A percentile compares a stretch with the other conserved stretches of the same genome.
These are phyloP conservation scores for Aspergillus sergii DNA, from an alignment of 2,329 filamentous ascomycete genomes.

Conservation along the genomic window DNA sequence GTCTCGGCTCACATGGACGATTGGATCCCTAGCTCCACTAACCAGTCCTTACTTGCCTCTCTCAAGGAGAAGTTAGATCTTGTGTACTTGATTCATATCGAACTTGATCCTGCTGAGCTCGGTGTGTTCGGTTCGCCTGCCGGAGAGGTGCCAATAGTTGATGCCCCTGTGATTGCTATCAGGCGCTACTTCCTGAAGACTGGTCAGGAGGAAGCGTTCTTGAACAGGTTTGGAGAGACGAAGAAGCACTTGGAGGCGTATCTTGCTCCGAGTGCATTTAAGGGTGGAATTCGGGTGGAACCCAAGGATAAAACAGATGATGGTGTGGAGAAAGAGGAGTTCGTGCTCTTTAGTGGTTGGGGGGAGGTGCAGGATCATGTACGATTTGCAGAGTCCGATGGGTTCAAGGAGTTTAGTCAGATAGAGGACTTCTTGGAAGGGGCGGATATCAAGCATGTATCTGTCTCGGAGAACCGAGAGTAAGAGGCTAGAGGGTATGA, in stretches of 20 bases:
- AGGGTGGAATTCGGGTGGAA: constrained; percentile 47
- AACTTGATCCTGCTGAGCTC: constrained; percentile 33
- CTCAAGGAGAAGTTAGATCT: constrained; percentile 44
- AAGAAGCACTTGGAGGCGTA: constrained; percentile 29
- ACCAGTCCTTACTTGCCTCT: constrained; percentile 42
- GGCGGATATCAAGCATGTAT: constrained; percentile 32
- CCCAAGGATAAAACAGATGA: constrained; percentile 13
- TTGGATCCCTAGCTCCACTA: constrained; percentile 47
- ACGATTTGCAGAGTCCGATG: constrained; percentile 37
- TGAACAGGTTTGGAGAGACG: constrained; percentile 26
- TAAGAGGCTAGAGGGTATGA: background rate
- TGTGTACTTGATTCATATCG: constrained; percentile 47
- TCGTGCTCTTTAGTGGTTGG: constrained; percentile 47
- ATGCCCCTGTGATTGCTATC: constrained; percentile 36
- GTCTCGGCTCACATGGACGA: constrained; percentile 43
- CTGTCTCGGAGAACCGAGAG: background rate
- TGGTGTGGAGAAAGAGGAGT: constrained; percentile 41
- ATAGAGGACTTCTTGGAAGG: constrained; percentile 25
- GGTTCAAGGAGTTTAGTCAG: constrained; percentile 31
- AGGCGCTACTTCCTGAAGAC: constrained; percentile 35
- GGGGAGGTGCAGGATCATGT: constrained; percentile 37
- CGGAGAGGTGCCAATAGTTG: constrained; percentile 25
- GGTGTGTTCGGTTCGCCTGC: background rate
- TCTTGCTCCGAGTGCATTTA: constrained; percentile 31
- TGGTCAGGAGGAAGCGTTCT: constrained; percentile 28